Conservation (phyloP, 495 filamentous ascomycete species). For the Penicillium turbatum region DNA sequence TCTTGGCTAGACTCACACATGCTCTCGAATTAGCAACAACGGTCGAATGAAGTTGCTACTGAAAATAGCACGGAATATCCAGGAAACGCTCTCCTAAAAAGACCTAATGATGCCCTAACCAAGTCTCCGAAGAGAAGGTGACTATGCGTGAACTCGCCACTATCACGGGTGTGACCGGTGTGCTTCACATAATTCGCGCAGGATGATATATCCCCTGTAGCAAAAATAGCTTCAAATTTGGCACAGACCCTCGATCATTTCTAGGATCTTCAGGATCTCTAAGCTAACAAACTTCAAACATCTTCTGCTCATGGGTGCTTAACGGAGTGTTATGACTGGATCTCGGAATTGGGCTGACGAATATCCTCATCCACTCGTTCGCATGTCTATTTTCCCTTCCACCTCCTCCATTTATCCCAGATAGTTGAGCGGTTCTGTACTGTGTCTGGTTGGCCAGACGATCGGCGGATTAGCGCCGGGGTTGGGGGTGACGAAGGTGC, state of each 20-base stretch:
- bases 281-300: background rate
- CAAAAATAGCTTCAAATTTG: background rate
- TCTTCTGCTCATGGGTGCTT: conserved; percentile 6
- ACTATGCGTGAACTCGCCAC: background rate
- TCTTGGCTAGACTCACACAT: no score
- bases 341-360: conserved; percentile 4
- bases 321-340: conserved; percentile 9
- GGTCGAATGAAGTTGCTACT: no score
- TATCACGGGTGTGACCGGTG: background rate
- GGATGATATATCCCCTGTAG: background rate
- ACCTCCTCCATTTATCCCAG: background rate
- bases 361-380: conserved; percentile 8
- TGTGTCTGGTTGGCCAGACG: conserved; percentile 33
- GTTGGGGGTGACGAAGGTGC: conserved; percentile 37
- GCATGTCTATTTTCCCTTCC: background rate
- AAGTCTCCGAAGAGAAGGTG: background rate
- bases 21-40: no score
- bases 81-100: background rate
- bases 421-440: conserved; percentile 30
- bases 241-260: conserved; percentile 3
- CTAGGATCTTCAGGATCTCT: background rate
- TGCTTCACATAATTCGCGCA: background rate
- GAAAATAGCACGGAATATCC: background rate
- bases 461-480: conserved; percentile 37
- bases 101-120: background rate